phyloP scores from a whole-genome alignment of 768 basidiomycete genomes.

The Asterophora parasitica region DNA sequence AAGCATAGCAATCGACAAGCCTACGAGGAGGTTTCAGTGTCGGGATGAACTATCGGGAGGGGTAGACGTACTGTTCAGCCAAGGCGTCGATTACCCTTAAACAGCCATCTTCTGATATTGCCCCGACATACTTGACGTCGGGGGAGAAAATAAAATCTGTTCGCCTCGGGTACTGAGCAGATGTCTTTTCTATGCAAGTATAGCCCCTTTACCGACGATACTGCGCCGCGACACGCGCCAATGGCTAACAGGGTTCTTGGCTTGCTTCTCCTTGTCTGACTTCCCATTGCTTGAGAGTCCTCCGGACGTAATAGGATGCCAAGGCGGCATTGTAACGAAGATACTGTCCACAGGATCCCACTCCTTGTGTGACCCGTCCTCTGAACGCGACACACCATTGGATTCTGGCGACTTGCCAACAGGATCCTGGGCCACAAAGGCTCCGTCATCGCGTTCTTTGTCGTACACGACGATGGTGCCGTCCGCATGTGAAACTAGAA shows the following conservation, averaged over 20 bases:
- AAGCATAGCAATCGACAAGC: constrained; percentile 89
- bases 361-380: constrained; percentile 37
- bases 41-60: not conserved
- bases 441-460: constrained; percentile 84
- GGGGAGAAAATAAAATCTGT: constrained; percentile 91
- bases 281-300: constrained; percentile 30
- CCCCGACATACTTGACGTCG: constrained; percentile 86
- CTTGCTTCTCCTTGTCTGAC: constrained; percentile 64
- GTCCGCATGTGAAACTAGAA: constrained; percentile 84
- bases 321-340: constrained; percentile 79
- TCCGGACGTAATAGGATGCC: constrained; percentile 64
- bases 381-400: constrained; percentile 21
- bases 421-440: constrained; percentile 63
- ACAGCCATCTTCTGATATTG: constrained; percentile 90
- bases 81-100: constrained; percentile 85
- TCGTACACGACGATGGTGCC: constrained; percentile 89
- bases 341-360: constrained; percentile 80
- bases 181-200: not conserved
- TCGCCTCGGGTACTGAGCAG: not conserved
- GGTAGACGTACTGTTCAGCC: constrained; percentile 67
- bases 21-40: constrained; percentile 32
- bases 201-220: constrained; percentile 56
- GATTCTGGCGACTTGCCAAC: constrained; percentile 24
- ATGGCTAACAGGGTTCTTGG: constrained; percentile 87
- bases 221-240: constrained; percentile 74